Percentiles rank a stretch among this genome's conserved stretches.
Evolutionary conservation across 768 basidiomycete genomes (phyloP).

Genomic region (Clitopilus passeckerianus): DNA sequence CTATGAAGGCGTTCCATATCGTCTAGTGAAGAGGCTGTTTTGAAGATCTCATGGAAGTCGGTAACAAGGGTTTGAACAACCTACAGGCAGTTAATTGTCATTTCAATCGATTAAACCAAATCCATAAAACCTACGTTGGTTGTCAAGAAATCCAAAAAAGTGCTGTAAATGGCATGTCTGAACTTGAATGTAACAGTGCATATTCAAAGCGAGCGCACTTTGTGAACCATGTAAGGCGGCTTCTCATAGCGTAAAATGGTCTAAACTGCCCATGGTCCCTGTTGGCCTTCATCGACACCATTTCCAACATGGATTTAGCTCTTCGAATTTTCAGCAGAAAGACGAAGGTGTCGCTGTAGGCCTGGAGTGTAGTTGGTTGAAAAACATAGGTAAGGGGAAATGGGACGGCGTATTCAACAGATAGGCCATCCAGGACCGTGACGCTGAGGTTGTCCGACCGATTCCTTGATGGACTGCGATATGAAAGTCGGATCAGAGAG

Average conservation of each 20-base stretch:
- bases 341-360: slow-evolving; percentile 64
- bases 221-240: slow-evolving; percentile 78
- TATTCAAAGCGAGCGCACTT: slow-evolving; percentile 49
- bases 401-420: slow-evolving; percentile 75
- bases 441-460: slow-evolving; percentile 50
- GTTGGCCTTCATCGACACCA: slow-evolving; percentile 60
- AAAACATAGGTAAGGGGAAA: slow-evolving; percentile 82
- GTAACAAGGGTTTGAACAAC: slow-evolving; percentile 63
- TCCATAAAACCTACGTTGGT: slow-evolving; percentile 49
- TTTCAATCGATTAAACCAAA: no score
- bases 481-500: slow-evolving; percentile 68
- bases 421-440: slow-evolving; percentile 59
- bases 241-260: slow-evolving; percentile 70
- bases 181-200: neutral
- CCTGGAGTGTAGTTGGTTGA: slow-evolving; percentile 45
- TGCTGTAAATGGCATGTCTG: slow-evolving; percentile 6
- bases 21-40: slow-evolving; percentile 58
- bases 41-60: slow-evolving; percentile 54
- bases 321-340: slow-evolving; percentile 71
- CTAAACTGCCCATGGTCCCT: slow-evolving; percentile 47
- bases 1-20: slow-evolving; percentile 70
- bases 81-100: slow-evolving; percentile 24
- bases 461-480: slow-evolving; percentile 46
- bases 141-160: slow-evolving; percentile 57
- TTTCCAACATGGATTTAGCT: slow-evolving; percentile 67